Evolutionary conservation across 164 flowering plant species (phyloP).

Genomic region (Vitis labrusca): DNA sequence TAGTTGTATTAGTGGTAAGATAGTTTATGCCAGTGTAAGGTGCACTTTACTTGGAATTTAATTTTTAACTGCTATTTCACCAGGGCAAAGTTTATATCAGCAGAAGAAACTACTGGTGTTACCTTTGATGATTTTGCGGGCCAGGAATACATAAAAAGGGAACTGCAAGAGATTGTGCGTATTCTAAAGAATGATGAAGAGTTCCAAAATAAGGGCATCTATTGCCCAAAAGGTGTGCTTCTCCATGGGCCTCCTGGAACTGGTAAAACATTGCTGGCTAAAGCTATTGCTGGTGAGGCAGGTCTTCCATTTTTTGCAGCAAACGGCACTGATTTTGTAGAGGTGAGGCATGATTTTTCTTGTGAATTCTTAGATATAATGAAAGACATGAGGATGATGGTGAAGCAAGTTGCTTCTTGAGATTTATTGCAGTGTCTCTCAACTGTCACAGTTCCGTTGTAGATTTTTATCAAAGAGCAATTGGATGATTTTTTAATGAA

Average conservation of each 20-base stretch:
- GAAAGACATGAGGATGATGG: not conserved
- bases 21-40: conserved; percentile 1
- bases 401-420: not conserved
- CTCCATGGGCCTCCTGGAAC: conserved; percentile 99
- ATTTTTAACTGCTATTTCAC: conserved; percentile 7
- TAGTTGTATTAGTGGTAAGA: not conserved
- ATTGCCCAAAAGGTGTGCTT: conserved; percentile 97
- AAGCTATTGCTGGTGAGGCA: conserved; percentile 99
- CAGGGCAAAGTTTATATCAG: conserved; percentile 97
- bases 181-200: conserved; percentile 90
- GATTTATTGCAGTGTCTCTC: not conserved
- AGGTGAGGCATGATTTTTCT: conserved; percentile 49
- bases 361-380: not conserved
- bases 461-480: not conserved
- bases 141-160: conserved; percentile 94
- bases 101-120: conserved; percentile 91
- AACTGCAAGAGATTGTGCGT: conserved; percentile 88
- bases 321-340: conserved; percentile 97
- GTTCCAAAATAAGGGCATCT: conserved; percentile 84
- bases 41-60: not conserved
- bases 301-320: conserved; percentile 97
- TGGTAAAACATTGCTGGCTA: conserved; percentile 94
- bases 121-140: conserved; percentile 98
- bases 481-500: not conserved
- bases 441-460: not conserved